Percentiles rank a stretch among this genome's conserved stretches.
These are phyloP conservation scores for Pichia eremophila DNA, from an alignment of 805 yeast species.

Conservation along the genomic window DNA sequence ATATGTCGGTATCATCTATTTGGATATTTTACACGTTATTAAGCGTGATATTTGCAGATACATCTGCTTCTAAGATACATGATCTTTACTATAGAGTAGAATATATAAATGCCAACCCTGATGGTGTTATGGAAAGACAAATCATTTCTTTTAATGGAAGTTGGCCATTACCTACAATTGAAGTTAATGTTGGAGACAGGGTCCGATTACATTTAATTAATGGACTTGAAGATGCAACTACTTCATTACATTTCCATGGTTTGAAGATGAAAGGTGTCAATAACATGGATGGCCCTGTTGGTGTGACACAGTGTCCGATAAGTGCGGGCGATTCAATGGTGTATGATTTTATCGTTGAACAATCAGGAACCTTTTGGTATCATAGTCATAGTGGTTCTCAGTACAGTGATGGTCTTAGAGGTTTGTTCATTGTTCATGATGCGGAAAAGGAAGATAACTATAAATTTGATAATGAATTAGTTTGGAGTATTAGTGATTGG, in stretches of 20 bases:
- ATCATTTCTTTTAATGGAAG: slow-evolving; percentile 60
- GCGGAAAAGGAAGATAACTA: slow-evolving; percentile 36
- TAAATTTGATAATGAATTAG: slow-evolving; percentile 52
- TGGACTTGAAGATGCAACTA: slow-evolving; percentile 39
- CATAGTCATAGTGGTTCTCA: slow-evolving; percentile 74
- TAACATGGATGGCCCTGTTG: slow-evolving; percentile 72
- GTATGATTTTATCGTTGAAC: slow-evolving; percentile 65
- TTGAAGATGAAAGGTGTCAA: slow-evolving; percentile 52
- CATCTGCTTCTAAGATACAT: slow-evolving; percentile 32
- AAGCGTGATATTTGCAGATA: not conserved
- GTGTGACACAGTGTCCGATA: slow-evolving; percentile 75
- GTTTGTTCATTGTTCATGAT: slow-evolving; percentile 58
- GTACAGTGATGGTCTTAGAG: slow-evolving; percentile 72
- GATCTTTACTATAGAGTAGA: slow-evolving; percentile 46
- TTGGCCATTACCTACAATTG: slow-evolving; percentile 68
- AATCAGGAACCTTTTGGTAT: slow-evolving; percentile 77
- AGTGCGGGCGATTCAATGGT: slow-evolving; percentile 55
- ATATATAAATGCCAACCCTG: slow-evolving; percentile 60
- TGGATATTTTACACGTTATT: not conserved
- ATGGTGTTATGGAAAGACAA: slow-evolving; percentile 44
- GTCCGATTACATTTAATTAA: slow-evolving; percentile 52
- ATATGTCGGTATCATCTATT: not conserved
- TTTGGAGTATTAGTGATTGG: slow-evolving; percentile 51
- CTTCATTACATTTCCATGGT: slow-evolving; percentile 77
- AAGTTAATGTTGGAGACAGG: slow-evolving; percentile 56